Conservation (phyloP, 805 yeast species). For the Ogataea siamensis region DNA sequence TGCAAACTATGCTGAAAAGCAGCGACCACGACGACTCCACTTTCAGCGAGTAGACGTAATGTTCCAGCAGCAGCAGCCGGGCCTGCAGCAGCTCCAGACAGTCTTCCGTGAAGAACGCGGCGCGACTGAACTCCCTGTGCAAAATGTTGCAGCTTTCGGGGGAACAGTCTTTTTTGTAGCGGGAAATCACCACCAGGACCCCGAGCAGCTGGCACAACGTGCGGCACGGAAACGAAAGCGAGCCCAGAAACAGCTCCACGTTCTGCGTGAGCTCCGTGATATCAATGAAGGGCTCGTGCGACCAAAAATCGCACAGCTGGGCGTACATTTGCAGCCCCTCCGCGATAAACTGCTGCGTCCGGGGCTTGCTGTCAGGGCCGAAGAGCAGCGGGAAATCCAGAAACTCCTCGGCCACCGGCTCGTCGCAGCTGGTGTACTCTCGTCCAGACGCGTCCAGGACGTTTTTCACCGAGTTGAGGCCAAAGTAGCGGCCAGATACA, state of each 20-base stretch:
- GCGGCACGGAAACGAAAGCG: conserved; percentile 4
- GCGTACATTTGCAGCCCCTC: conserved; percentile 4
- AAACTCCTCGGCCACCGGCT: not conserved
- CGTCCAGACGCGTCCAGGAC: conserved; percentile 3
- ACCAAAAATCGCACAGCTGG: not conserved
- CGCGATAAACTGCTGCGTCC: conserved; percentile 6
- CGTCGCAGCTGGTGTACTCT: not conserved
- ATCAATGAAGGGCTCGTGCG: conserved; percentile 3
- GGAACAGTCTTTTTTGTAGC: not conserved
- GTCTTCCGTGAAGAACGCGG: conserved; percentile 5
- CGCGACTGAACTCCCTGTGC: conserved; percentile 4
- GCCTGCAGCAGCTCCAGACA: conserved; percentile 9
- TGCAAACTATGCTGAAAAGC: conserved; percentile 8
- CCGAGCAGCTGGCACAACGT: conserved; percentile 5
- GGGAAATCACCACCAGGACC: conserved; percentile 5
- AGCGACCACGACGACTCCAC: conserved; percentile 9
- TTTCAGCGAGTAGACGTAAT: conserved; percentile 4
- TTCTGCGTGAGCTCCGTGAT: not conserved
- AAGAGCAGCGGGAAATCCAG: conserved; percentile 7
- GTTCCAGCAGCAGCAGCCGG: conserved; percentile 8
- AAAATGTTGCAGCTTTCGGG: not conserved
- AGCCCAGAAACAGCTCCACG: not conserved
- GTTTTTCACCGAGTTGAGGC: conserved; percentile 1
- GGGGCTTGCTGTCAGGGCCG: conserved; percentile 5
- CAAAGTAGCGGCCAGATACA: conserved; percentile 2